Evolutionary conservation across 2,329 filamentous ascomycete species (phyloP), one percentile per base, ranked within the genome.

Genomic region (Scytalidium lignicola): DNA sequence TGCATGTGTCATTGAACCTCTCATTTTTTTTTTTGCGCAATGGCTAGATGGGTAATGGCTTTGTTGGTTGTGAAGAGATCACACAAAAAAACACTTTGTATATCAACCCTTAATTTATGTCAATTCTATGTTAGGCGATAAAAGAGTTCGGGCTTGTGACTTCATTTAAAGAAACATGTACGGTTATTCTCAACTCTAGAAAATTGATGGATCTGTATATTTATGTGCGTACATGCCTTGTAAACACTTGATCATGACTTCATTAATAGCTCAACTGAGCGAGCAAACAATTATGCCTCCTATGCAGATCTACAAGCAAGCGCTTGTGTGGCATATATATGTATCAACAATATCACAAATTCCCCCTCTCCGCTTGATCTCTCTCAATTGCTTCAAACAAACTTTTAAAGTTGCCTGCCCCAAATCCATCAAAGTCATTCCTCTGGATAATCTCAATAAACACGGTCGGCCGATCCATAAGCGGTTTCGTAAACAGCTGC

Each of bases 381-480:
- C 91, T 75, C 77, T 96, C 92, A 66, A 96, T 95, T 2, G 92
- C 91, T 75, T 96, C 91, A 62, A 96, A 96, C 60, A 96, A 63
- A 53, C 86, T 90, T 80, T 90, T 96, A 74, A 96, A 96, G 69
- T 96, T 97, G 1, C 92, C 92, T 0, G 91, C 92, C 3, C 92
- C 91, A 60, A 96, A 96, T 0, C 92, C 92, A 26, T 87, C 84
- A 67, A 96, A 96, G 55, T 90, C 84, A 60, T 95, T 85, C 50
- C 91, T 75, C 74, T 96, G 90, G 61, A 96, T 96, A 60, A 96
- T 95, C 78, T 96, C 92, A 55, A 96, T 83, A 65, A 96, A 96
- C 22, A 96, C 91, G 3, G 92, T 96, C 20, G 92, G 92, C 12
- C 92, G 83, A 69, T 96, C 91, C 85, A 96, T 88, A 58, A 96